Conservation (phyloP, 2,329 filamentous ascomycete species). For the Verticillium nonalfalfae region DNA sequence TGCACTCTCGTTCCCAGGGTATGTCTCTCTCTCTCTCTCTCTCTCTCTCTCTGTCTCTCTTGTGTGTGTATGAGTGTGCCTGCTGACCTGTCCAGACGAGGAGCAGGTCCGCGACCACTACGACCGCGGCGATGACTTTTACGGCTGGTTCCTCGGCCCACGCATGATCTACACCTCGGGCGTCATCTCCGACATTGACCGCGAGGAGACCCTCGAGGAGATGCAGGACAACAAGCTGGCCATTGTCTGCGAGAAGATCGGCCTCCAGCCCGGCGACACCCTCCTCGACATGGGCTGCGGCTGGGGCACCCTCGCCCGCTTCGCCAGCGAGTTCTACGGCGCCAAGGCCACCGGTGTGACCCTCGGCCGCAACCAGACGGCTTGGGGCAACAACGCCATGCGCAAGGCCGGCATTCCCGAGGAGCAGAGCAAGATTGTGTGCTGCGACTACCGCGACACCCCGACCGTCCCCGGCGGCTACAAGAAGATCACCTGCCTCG, state of each 20-base stretch:
- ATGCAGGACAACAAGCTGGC: slow-evolving; percentile 88
- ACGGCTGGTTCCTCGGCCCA: slow-evolving; percentile 84
- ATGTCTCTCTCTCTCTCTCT: slow-evolving; percentile 16
- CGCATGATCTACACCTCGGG: slow-evolving; percentile 93
- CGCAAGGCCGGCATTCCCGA: slow-evolving; percentile 67
- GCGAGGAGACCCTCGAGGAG: slow-evolving; percentile 76
- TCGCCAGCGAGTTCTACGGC: slow-evolving; percentile 76
- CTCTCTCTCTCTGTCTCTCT: neutral
- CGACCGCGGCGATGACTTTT: slow-evolving; percentile 87
- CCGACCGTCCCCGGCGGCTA: slow-evolving; percentile 45
- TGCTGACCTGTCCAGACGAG: slow-evolving; percentile 53
- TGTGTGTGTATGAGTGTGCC: neutral
- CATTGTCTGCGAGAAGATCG: slow-evolving; percentile 84
- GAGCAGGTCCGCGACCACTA: slow-evolving; percentile 89
- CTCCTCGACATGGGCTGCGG: slow-evolving; percentile 86
- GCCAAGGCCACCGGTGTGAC: slow-evolving; percentile 74
- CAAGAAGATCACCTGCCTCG: slow-evolving; percentile 57
- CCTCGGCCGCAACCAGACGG: slow-evolving; percentile 81
- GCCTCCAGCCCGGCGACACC: slow-evolving; percentile 63
- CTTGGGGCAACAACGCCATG: slow-evolving; percentile 80
- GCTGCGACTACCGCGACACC: slow-evolving; percentile 86
- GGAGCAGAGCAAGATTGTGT: slow-evolving; percentile 74
- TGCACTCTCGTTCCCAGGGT: slow-evolving; percentile 75
- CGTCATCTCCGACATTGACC: slow-evolving; percentile 72
- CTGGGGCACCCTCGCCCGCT: slow-evolving; percentile 84